Evolutionary conservation across 1,139 yeast species (phyloP), one percentile per base, ranked within the genome.

Genomic region (Taphrina pruni): DNA sequence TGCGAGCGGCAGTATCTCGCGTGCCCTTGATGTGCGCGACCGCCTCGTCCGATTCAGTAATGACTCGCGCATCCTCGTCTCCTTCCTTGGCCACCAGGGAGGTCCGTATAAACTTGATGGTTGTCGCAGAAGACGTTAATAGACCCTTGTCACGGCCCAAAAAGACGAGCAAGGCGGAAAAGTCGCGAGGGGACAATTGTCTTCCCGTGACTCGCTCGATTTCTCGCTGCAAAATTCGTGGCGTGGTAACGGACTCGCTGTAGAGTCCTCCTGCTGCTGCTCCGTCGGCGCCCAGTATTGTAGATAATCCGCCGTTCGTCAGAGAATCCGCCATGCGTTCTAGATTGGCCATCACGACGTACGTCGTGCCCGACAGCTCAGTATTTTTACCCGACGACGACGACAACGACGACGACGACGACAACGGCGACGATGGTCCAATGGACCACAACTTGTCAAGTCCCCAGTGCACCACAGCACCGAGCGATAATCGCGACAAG

Each of bases 31-130:
- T n/a, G 21, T 64, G 61, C 17, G 67, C 56, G 6, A 54, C 32
- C 14, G 67, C 67, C n/a, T 39, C 56, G 43, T 64, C 67, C n/a
- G 67, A 43, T 6, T 54, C 61, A 21, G 43, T 46, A 55, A 64
- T 46, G 36, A n/a, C 11, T 1, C 32, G 32, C 32, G 32, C 32
- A 4, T 26, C 32, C 35, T 32, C 11, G 5, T 35, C 55, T 4
- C 50, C 57, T 2, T 36, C 35, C 4, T 26, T 17, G n/a, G 38
- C 20, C 1, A 26, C 4, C 32, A 26, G 1, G 1, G 32, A 26
- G 1, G 32, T 26, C 32, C 32, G 32, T 26, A 26, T 26, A 14
- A 64, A 55, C 26, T 55, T 54, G 55, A 64, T 20, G 20, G 61
- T 46, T 55, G 56, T 35, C 48, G 35, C 36, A 8, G 46, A 12